Evolutionary conservation across 129 eudicot species (phyloP).

Genomic region (Solidago caesia): DNA sequence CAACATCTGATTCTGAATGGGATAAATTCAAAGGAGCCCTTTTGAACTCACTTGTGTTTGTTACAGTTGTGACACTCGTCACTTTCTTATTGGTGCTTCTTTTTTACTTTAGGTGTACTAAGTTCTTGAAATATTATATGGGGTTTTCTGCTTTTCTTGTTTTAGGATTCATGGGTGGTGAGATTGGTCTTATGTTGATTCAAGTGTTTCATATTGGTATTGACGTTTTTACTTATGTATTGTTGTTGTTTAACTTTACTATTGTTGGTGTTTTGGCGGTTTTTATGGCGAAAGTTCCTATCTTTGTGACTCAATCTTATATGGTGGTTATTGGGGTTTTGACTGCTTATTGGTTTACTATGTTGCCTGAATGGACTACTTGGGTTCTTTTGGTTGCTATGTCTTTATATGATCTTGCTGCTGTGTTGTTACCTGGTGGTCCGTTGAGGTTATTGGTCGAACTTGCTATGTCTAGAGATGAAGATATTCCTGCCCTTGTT

Average conservation of each 20-base stretch:
- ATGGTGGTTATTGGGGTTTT: conserved; percentile 86
- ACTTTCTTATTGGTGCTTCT: conserved; percentile 81
- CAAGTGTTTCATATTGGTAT: conserved; percentile 45
- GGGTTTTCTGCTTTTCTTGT: conserved; percentile 88
- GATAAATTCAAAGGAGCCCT: conserved; percentile 94
- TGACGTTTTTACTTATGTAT: conserved; percentile 56
- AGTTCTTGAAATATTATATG: conserved; percentile 92
- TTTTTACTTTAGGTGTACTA: conserved; percentile 84
- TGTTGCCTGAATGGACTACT: conserved; percentile 98
- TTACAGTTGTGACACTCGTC: conserved; percentile 70
- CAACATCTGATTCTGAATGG: conserved; percentile 75
- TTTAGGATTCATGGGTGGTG: conserved; percentile 90
- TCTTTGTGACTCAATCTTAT: conserved; percentile 78
- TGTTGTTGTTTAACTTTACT: conserved; percentile 68
- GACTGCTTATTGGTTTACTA: conserved; percentile 97
- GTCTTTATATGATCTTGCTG: conserved; percentile 97
- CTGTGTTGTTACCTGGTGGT: conserved; percentile 89
- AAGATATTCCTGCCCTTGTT: conserved; percentile 93
- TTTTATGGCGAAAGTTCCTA: conserved; percentile 73
- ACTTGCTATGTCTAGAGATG: conserved; percentile 91
- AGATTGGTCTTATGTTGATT: conserved; percentile 60
- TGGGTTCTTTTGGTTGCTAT: conserved; percentile 94
- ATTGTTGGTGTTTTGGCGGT: conserved; percentile 90
- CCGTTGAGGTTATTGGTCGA: conserved; percentile 91
- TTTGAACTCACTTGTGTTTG: conserved; percentile 87